Conservation (phyloP, 1,139 yeast species). For the Geotrichum restrictum region DNA sequence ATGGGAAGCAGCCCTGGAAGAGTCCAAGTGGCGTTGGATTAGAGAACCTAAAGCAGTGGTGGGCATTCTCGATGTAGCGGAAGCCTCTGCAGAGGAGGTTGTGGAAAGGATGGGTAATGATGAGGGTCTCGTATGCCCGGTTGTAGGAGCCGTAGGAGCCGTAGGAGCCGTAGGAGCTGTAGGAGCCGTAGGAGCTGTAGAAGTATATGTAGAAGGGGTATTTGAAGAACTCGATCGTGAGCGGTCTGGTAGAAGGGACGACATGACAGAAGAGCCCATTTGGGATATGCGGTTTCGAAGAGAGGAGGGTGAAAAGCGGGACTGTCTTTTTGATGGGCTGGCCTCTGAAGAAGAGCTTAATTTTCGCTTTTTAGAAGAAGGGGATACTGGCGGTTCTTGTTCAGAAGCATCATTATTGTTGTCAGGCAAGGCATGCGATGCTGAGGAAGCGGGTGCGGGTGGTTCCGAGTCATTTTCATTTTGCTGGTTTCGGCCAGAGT, state of each 20-base stretch:
- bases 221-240: not conserved
- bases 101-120: not conserved
- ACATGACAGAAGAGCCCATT: conserved; percentile 21
- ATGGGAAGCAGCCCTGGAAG: not conserved
- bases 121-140: not conserved
- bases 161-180: conserved; percentile 1
- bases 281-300: conserved; percentile 17
- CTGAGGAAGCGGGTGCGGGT: too few species aligned
- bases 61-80: conserved; percentile 3
- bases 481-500: too few species aligned
- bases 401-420: not conserved
- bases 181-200: not conserved
- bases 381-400: not conserved
- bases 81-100: not conserved
- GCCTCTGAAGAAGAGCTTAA: conserved; percentile 5
- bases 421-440: too few species aligned
- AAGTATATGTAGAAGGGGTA: not conserved
- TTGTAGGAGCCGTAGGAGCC: not conserved
- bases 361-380: not conserved
- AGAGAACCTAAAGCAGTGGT: not conserved
- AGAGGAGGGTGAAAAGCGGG: conserved; percentile 13
- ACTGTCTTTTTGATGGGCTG: conserved; percentile 4
- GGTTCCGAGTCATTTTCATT: too few species aligned
- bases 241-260: conserved; percentile 18
- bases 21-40: conserved; percentile 7